Conservation (phyloP, 2,329 filamentous ascomycete species). For the Cytospora paraplurivora region DNA sequence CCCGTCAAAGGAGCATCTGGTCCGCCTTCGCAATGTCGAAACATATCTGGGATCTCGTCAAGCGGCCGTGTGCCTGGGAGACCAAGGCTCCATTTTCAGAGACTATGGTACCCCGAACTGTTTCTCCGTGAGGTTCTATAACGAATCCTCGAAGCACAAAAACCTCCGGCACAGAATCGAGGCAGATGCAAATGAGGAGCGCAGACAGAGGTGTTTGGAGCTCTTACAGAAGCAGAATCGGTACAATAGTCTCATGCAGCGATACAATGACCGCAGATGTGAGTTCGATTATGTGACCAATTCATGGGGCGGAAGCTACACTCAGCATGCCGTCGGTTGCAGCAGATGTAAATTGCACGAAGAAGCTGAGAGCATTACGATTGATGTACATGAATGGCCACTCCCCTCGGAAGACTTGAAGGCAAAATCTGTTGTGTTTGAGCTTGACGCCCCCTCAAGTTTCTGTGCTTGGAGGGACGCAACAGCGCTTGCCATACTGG, state of each 20-base stretch:
- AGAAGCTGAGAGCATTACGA: constrained; percentile 43
- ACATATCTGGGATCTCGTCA: constrained; percentile 45
- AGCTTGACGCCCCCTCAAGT: constrained; percentile 46
- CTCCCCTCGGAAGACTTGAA: constrained; percentile 40
- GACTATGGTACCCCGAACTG: constrained; percentile 38
- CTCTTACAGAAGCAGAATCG: constrained; percentile 34
- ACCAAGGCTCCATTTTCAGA: constrained; percentile 41
- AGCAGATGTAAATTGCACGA: constrained; percentile 44
- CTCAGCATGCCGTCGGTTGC: constrained; percentile 18
- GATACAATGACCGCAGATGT: constrained; percentile 20
- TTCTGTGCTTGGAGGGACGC: constrained; percentile 53
- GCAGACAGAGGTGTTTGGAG: constrained; percentile 39
- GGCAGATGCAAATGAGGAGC: constrained; percentile 36
- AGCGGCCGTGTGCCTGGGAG: constrained; percentile 22
- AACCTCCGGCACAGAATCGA: constrained; percentile 42
- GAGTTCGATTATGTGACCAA: not conserved
- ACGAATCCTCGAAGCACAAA: constrained; percentile 46
- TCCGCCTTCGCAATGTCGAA: constrained; percentile 49
- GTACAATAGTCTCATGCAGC: constrained; percentile 36
- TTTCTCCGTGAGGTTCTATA: constrained; percentile 53
- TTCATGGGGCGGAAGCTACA: not conserved
- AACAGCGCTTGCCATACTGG: constrained; percentile 44
- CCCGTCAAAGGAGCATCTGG: constrained; percentile 46
- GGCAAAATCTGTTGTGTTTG: constrained; percentile 54
- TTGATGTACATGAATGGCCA: constrained; percentile 59